phyloP scores from a whole-genome alignment of 352 stramenopile species.

The Albugo candida region DNA sequence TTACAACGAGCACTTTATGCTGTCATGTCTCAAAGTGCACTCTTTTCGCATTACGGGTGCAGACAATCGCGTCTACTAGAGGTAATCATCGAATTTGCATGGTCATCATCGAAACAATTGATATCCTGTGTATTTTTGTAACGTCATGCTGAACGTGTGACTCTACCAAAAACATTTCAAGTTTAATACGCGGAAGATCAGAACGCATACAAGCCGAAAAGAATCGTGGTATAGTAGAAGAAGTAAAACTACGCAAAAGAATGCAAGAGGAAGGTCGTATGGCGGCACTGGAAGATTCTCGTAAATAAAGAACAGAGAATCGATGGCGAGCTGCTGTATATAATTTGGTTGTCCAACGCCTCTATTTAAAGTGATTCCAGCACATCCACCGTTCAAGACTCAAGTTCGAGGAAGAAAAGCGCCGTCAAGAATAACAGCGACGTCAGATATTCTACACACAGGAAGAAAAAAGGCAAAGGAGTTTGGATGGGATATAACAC shows the following conservation, averaged over 20 bases:
- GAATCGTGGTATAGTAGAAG: slow-evolving; percentile 34
- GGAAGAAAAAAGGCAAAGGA: slow-evolving; percentile 14
- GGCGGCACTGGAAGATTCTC: slow-evolving; percentile 28
- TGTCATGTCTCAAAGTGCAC: slow-evolving; percentile 44
- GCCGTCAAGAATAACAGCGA: slow-evolving; percentile 40
- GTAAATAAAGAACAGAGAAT: slow-evolving; percentile 61
- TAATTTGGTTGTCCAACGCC: slow-evolving; percentile 40
- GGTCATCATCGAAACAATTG: not conserved
- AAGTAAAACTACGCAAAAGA: slow-evolving; percentile 62
- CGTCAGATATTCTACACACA: slow-evolving; percentile 7
- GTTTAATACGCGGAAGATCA: slow-evolving; percentile 57
- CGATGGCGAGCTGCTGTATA: slow-evolving; percentile 59
- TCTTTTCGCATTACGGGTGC: slow-evolving; percentile 32
- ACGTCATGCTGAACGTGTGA: slow-evolving; percentile 21
- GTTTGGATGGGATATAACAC: too few species aligned
- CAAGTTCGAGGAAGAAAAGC: slow-evolving; percentile 58
- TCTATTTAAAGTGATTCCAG: slow-evolving; percentile 60
- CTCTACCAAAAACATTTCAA: slow-evolving; percentile 52
- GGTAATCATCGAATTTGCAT: slow-evolving; percentile 1
- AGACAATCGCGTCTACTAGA: slow-evolving; percentile 24
- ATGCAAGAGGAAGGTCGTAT: slow-evolving; percentile 34
- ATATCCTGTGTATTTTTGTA: not conserved
- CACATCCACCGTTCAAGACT: slow-evolving; percentile 60
- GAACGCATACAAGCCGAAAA: slow-evolving; percentile 50
- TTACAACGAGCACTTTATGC: slow-evolving; percentile 46